Evolutionary conservation across 805 yeast species (phyloP).

Genomic region (Candida hungchunana): DNA sequence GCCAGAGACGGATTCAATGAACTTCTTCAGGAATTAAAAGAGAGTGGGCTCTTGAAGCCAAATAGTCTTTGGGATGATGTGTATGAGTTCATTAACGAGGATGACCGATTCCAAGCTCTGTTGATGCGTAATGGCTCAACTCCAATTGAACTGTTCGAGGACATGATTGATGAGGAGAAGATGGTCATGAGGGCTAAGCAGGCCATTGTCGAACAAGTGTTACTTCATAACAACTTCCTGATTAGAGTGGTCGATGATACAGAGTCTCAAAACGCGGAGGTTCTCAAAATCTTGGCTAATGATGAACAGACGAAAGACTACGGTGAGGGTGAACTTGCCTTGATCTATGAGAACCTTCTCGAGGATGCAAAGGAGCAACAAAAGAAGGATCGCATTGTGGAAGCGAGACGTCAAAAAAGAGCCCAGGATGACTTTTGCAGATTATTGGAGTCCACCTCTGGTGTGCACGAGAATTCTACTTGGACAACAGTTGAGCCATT

Average conservation of each 20-base stretch:
- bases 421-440: constrained; percentile 23
- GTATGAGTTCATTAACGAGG: constrained; percentile 45
- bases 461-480: constrained; percentile 21
- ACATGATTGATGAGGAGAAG: constrained; percentile 58
- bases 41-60: constrained; percentile 37
- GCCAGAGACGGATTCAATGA: constrained; percentile 57
- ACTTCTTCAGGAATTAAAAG: constrained; percentile 37
- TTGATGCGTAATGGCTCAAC: constrained; percentile 77
- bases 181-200: constrained; percentile 52
- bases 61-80: constrained; percentile 59
- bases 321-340: constrained; percentile 27
- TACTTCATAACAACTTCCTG: constrained; percentile 34
- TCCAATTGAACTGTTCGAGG: constrained; percentile 75
- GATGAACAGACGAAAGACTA: constrained; percentile 25
- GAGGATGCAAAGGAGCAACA: constrained; percentile 24
- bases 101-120: constrained; percentile 51
- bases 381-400: constrained; percentile 20
- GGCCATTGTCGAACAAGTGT: constrained; percentile 51
- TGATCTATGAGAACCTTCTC: constrained; percentile 28
- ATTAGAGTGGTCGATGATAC: constrained; percentile 22
- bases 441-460: constrained; percentile 8
- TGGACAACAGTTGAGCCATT: constrained; percentile 35
- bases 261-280: constrained; percentile 7
- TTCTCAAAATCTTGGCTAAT: constrained; percentile 17
- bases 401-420: constrained; percentile 20